phyloP scores from a whole-genome alignment of 2,329 filamentous ascomycete genomes.

The Fusarium sp. region DNA sequence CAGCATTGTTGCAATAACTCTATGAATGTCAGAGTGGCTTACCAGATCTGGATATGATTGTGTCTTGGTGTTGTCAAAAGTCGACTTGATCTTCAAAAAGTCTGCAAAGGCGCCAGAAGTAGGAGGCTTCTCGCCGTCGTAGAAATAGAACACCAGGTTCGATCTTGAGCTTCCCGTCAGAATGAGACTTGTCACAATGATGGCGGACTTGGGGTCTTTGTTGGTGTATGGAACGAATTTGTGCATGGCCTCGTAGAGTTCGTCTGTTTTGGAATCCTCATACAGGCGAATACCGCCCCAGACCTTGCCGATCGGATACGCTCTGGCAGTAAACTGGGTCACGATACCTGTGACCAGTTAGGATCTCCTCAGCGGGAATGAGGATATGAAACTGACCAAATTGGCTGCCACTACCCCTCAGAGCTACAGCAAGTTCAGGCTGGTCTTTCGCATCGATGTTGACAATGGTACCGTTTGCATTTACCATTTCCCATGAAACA shows the following conservation, averaged over 20 bases:
- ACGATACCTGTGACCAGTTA: slow-evolving; percentile 1
- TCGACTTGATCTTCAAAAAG: slow-evolving; percentile 19
- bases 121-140: slow-evolving; percentile 19
- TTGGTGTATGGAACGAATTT: slow-evolving; percentile 26
- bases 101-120: slow-evolving; percentile 25
- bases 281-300: slow-evolving; percentile 28
- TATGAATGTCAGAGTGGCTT: fast-evolving
- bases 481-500: slow-evolving; percentile 22
- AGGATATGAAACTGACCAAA: slow-evolving; percentile 1
- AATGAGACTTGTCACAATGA: slow-evolving; percentile 13
- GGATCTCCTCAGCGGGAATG: fast-evolving
- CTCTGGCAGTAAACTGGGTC: slow-evolving; percentile 6
- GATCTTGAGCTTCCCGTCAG: neutral
- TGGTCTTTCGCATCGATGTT: slow-evolving; percentile 3
- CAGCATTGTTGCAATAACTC: fast-evolving
- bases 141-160: slow-evolving; percentile 24
- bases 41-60: slow-evolving; percentile 17
- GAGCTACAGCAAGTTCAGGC: slow-evolving; percentile 16
- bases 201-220: slow-evolving; percentile 1
- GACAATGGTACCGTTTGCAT: slow-evolving; percentile 24
- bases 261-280: slow-evolving; percentile 7
- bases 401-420: slow-evolving; percentile 28
- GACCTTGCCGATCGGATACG: slow-evolving; percentile 6
- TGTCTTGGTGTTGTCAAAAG: neutral
- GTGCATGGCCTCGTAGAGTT: slow-evolving; percentile 23